phyloP scores from a whole-genome alignment of 495 filamentous ascomycete species.

The Lasiosphaeris hirsuta region DNA sequence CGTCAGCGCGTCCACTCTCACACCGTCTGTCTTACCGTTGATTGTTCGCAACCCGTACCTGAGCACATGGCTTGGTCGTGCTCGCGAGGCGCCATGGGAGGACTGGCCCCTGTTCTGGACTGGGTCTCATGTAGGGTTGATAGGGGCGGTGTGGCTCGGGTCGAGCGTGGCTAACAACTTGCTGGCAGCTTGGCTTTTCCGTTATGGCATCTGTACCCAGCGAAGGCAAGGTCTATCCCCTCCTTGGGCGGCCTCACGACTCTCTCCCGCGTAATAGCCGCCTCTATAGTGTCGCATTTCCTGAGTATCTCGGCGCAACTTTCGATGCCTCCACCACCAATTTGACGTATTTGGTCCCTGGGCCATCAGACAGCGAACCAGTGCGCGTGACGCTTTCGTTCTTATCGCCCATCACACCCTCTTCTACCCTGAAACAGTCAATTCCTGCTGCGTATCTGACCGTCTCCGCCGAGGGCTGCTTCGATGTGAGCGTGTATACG shows the following conservation, averaged over 20 bases:
- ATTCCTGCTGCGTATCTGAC: slow-evolving; percentile 86
- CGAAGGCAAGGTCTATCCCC: slow-evolving; percentile 71
- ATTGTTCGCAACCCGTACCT: slow-evolving; percentile 90
- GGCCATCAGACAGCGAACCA: slow-evolving; percentile 36
- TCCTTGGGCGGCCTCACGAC: slow-evolving; percentile 85
- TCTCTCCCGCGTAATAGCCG: slow-evolving; percentile 51
- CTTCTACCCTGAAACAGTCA: slow-evolving; percentile 85
- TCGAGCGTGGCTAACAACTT: background rate
- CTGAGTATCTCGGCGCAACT: slow-evolving; percentile 70
- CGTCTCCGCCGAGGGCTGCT: slow-evolving; percentile 66
- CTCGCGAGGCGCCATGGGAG: slow-evolving; percentile 79
- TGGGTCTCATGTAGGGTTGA: slow-evolving; percentile 54
- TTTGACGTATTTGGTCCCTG: slow-evolving; percentile 71
- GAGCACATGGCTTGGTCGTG: slow-evolving; percentile 79
- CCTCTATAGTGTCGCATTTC: slow-evolving; percentile 62
- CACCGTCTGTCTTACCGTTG: slow-evolving; percentile 81
- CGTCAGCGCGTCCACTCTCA: slow-evolving; percentile 49
- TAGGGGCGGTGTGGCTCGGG: background rate
- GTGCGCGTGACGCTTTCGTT: slow-evolving; percentile 75
- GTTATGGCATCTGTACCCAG: slow-evolving; percentile 74
- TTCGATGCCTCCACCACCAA: slow-evolving; percentile 95
- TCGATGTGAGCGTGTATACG: slow-evolving; percentile 77
- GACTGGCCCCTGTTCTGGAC: slow-evolving; percentile 96
- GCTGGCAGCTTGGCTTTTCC: slow-evolving; percentile 66
- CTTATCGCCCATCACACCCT: slow-evolving; percentile 88